A percentile compares a stretch with the other conserved stretches of the same genome.
phyloP scores from a whole-genome alignment of 139 green algal genomes.

The Volvox reticuliferus region DNA sequence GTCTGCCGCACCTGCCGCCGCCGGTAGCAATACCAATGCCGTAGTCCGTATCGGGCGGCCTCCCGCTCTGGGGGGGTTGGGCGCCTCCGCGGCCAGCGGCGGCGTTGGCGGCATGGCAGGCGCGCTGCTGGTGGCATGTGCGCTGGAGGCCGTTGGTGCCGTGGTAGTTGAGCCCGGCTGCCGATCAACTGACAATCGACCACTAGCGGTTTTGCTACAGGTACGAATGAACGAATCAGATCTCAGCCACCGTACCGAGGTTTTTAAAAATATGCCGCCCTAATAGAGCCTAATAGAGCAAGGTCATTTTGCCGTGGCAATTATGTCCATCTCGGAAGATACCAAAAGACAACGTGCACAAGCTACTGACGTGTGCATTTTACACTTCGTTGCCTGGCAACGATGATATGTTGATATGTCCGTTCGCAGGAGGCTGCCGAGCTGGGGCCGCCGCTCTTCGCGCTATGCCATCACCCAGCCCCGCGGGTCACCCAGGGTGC shows the following conservation, averaged over 20 bases:
- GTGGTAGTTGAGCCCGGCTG: slow-evolving; percentile 47
- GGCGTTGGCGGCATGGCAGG: neutral
- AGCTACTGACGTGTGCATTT: no score
- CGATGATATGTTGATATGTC: neutral
- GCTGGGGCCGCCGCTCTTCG: slow-evolving; percentile 83
- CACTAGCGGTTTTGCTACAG: slow-evolving; percentile 63
- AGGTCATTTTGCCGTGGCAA: no score
- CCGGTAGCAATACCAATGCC: neutral
- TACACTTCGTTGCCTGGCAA: neutral
- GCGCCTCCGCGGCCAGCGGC: neutral
- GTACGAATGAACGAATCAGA: neutral
- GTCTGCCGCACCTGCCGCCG: neutral
- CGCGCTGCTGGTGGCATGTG: slow-evolving; percentile 25
- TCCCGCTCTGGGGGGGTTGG: neutral
- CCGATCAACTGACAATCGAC: slow-evolving; percentile 72
- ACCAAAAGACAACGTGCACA: no score
- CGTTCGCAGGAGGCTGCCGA: slow-evolving; percentile 60
- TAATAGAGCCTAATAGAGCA: no score
- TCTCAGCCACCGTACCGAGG: no score
- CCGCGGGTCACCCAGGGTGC: slow-evolving; percentile 71
- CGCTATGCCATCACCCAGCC: slow-evolving; percentile 82
- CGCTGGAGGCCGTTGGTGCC: slow-evolving; percentile 59
- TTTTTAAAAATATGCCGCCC: no score
- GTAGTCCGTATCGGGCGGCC: neutral
- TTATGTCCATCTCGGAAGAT: no score